These are phyloP conservation scores for Meyerozyma sp. DNA, from an alignment of 1,139 yeast species.

Conservation along the genomic window DNA sequence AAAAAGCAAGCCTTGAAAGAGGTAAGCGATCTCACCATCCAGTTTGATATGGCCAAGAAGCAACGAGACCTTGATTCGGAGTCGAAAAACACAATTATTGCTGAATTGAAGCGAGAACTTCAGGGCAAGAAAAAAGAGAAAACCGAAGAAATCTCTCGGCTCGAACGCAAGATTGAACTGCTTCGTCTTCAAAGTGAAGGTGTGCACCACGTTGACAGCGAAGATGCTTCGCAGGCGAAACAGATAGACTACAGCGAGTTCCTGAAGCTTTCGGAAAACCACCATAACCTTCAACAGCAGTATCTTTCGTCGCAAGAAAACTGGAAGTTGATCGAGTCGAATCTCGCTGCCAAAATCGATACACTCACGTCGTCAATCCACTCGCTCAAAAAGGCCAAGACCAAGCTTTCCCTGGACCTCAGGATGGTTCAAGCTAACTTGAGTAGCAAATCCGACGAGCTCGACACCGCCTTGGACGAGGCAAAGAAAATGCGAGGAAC, in stretches of 20 bases:
- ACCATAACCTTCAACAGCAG: conserved; percentile 58
- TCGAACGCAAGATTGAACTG: conserved; percentile 45
- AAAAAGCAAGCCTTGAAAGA: conserved; percentile 25
- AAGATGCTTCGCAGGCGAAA: conserved; percentile 8
- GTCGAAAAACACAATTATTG: conserved; percentile 22
- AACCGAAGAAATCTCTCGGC: conserved; percentile 40
- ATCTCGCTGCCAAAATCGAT: conserved; percentile 42
- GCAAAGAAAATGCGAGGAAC: conserved; percentile 9
- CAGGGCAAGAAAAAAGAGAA: conserved; percentile 30
- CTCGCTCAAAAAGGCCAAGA: conserved; percentile 25
- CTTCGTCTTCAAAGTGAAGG: conserved; percentile 27
- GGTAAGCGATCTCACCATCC: conserved; percentile 34
- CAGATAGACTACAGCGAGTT: conserved; percentile 28
- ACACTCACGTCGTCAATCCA: conserved; percentile 38
- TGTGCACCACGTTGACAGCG: conserved; percentile 12
- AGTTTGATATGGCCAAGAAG: conserved; percentile 34
- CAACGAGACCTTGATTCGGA: conserved; percentile 31
- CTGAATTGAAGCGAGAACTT: conserved; percentile 23
- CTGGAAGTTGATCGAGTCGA: conserved; percentile 60
- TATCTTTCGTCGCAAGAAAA: conserved; percentile 61
- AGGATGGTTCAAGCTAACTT: conserved; percentile 18
- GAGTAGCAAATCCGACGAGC: conserved; percentile 19
- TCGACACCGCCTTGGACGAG: conserved; percentile 14
- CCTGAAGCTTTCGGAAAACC: conserved; percentile 33
- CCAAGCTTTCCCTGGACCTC: conserved; percentile 24